Evolutionary conservation across 2,329 filamentous ascomycete genomes (phyloP).

Genomic region (Thermothelomyces thermophilus): DNA sequence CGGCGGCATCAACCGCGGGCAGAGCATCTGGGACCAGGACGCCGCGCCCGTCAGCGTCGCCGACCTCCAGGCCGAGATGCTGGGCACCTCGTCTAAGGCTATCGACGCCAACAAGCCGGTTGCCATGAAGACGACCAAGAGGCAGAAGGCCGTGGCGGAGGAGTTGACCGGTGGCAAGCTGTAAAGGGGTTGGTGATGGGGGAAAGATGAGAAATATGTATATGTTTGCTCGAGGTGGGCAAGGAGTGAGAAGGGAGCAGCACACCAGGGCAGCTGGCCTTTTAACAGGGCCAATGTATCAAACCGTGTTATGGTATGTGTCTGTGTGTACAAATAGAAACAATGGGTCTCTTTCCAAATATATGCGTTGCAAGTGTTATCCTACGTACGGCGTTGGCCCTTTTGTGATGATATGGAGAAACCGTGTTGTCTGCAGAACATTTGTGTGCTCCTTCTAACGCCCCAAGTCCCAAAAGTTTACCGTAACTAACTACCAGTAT

Average conservation of each 20-base stretch:
- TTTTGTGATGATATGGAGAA: not conserved
- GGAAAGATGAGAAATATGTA: too few species aligned
- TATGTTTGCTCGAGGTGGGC: too few species aligned
- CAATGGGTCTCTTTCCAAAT: conserved; percentile 1
- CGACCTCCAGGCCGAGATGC: conserved; percentile 38
- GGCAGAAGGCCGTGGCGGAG: conserved; percentile 50
- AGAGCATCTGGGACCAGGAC: conserved; percentile 47
- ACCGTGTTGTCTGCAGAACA: not conserved
- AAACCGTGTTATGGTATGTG: conserved; percentile 10
- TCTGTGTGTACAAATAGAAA: conserved; percentile 20
- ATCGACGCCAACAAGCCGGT: conserved; percentile 35
- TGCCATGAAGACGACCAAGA: conserved; percentile 40
- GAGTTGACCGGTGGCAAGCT: conserved; percentile 55
- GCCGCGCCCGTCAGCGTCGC: conserved; percentile 40
- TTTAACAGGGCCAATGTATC: conserved; percentile 3
- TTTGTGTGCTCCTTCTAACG: not conserved
- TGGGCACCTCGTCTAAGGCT: conserved; percentile 29
- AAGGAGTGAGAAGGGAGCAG: not conserved
- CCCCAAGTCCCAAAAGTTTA: not conserved
- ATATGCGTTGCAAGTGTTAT: conserved; percentile 11
- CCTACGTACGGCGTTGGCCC: not conserved
- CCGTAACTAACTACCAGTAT: too few species aligned
- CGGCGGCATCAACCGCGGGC: conserved; percentile 36
- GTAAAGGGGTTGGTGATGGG: conserved; percentile 25
- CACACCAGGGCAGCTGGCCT: not conserved